Percentiles rank a stretch among this genome's conserved stretches.
Conservation (phyloP, 225 moss, liverwort and hornwort genomes). For the Physcomitrium patens region DNA sequence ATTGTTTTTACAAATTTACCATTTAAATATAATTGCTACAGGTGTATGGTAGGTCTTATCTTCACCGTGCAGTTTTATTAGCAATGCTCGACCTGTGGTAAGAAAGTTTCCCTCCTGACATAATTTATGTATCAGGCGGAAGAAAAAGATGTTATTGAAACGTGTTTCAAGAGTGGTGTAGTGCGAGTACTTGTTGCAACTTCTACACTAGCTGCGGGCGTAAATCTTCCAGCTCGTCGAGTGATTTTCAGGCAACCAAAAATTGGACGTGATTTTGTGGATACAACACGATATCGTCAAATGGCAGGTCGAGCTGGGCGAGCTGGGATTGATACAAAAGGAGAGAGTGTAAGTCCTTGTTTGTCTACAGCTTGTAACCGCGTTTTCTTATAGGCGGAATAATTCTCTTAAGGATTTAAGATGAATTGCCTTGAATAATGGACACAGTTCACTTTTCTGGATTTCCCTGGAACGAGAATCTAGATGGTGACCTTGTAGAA, state of each 20-base stretch:
- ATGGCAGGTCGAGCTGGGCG: constrained; percentile 99
- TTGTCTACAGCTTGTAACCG: constrained; percentile 8
- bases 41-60: neutral
- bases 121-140: constrained; percentile 52
- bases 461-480: neutral
- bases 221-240: constrained; percentile 96
- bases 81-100: constrained; percentile 13
- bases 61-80: constrained; percentile 13
- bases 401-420: constrained; percentile 8
- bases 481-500: constrained; percentile 16
- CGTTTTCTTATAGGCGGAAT: constrained; percentile 5
- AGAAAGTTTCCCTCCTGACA: neutral
- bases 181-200: constrained; percentile 95
- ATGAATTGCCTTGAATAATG: constrained; percentile 9
- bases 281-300: constrained; percentile 91
- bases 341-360: constrained; percentile 86
- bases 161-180: constrained; percentile 87
- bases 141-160: constrained; percentile 91
- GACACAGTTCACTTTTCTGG: neutral
- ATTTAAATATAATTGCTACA: constrained; percentile 15
- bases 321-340: constrained; percentile 93
- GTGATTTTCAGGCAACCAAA: constrained; percentile 97
- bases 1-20: neutral
- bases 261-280: constrained; percentile 93
- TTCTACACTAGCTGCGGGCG: constrained; percentile 96